phyloP scores from a whole-genome alignment of 306 rosid genomes.

The Cucurbita pepo region DNA sequence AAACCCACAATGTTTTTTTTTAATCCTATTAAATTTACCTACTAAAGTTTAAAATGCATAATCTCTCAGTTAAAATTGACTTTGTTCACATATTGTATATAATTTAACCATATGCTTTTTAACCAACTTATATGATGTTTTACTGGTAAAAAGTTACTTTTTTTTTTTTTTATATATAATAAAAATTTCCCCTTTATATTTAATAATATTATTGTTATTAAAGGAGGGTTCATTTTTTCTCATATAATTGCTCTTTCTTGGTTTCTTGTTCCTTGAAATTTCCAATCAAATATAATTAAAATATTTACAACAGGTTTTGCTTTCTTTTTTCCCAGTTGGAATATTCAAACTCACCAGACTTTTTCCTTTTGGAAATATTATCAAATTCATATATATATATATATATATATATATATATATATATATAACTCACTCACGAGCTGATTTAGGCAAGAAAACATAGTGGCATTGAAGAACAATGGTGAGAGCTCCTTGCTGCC shows the following conservation, averaged over 20 bases:
- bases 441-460: not conserved
- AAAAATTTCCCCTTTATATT: not conserved
- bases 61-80: not conserved
- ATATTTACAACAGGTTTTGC: not conserved
- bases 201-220: not conserved
- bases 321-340: not conserved
- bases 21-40: not conserved
- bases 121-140: not conserved
- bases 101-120: not conserved
- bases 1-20: no score
- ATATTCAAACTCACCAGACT: not conserved
- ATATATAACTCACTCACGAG: not conserved
- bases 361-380: not conserved
- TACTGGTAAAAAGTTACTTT: not conserved
- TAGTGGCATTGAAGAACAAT: constrained; percentile 10
- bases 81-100: not conserved
- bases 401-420: not conserved
- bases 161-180: not conserved
- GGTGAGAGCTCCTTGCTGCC: constrained; percentile 98
- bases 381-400: not conserved
- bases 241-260: not conserved
- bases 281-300: not conserved
- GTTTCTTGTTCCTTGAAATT: not conserved
- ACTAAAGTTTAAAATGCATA: not conserved
- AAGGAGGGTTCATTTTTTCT: not conserved